Conservation (phyloP, 2,329 filamentous ascomycete species). For the Pseudogymnoascus sp. region DNA sequence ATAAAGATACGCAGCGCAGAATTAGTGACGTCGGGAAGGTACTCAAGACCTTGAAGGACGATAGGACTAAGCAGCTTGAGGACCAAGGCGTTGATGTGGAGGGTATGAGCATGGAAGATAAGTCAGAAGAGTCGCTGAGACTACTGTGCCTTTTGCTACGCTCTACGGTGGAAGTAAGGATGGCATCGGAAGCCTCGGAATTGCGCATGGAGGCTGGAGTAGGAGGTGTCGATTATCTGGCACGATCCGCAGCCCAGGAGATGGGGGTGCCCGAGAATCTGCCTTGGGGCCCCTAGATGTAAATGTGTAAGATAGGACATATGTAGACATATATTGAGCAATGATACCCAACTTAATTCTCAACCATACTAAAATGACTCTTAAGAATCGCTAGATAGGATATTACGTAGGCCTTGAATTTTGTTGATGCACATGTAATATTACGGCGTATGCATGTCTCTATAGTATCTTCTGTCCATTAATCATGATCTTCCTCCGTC, state of each 20-base stretch:
- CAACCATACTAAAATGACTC: background rate
- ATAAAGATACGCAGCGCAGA: slow-evolving; percentile 35
- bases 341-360: slow-evolving; percentile 6
- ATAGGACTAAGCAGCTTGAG: slow-evolving; percentile 22
- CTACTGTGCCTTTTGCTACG: slow-evolving; percentile 24
- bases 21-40: slow-evolving; percentile 37
- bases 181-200: slow-evolving; percentile 10
- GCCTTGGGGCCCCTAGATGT: slow-evolving; percentile 16
- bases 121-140: slow-evolving; percentile 26
- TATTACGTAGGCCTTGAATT: background rate
- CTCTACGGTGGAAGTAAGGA: slow-evolving; percentile 18
- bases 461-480: slow-evolving; percentile 11
- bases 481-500: slow-evolving; percentile 75
- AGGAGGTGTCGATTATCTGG: slow-evolving; percentile 9
- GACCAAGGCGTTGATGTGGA: slow-evolving; percentile 24
- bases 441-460: background rate
- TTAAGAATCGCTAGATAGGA: background rate
- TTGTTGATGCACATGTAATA: background rate
- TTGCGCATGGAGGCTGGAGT: slow-evolving; percentile 8
- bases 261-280: slow-evolving; percentile 23
- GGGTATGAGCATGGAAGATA: slow-evolving; percentile 21
- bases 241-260: slow-evolving; percentile 15
- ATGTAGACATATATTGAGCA: slow-evolving; percentile 1
- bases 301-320: slow-evolving; percentile 11
- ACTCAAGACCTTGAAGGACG: slow-evolving; percentile 34